These are phyloP conservation scores for Magnusiomyces magnusii DNA, from an alignment of 1,139 yeast species.

Conservation along the genomic window DNA sequence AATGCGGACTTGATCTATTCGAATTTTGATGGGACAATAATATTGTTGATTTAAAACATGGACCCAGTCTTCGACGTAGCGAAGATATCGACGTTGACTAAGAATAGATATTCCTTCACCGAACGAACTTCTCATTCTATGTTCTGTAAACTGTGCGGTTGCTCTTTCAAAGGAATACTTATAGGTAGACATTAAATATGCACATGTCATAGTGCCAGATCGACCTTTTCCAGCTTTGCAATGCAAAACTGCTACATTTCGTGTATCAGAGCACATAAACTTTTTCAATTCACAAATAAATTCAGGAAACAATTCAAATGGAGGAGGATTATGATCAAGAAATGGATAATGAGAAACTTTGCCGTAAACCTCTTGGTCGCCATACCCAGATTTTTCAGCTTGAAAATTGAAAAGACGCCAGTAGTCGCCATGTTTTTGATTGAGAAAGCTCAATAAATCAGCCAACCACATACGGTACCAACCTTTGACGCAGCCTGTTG, in stretches of 20 bases:
- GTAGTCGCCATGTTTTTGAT: slow-evolving; percentile 41
- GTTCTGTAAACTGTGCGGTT: slow-evolving; percentile 43
- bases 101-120: slow-evolving; percentile 65
- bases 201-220: slow-evolving; percentile 70
- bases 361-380: slow-evolving; percentile 36
- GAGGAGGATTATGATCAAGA: slow-evolving; percentile 75
- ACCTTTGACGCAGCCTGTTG: slow-evolving; percentile 38
- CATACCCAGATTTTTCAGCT: slow-evolving; percentile 46
- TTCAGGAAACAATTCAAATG: slow-evolving; percentile 43
- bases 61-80: slow-evolving; percentile 46
- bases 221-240: slow-evolving; percentile 93
- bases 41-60: slow-evolving; percentile 18
- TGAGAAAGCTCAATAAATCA: slow-evolving; percentile 47
- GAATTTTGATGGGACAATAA: slow-evolving; percentile 21
- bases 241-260: slow-evolving; percentile 63
- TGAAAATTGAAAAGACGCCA: slow-evolving; percentile 77
- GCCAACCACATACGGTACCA: slow-evolving; percentile 49
- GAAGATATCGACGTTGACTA: slow-evolving; percentile 61
- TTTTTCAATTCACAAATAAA: slow-evolving; percentile 42
- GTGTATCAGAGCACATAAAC: slow-evolving; percentile 33
- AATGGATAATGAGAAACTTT: slow-evolving; percentile 46
- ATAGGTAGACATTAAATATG: slow-evolving; percentile 51
- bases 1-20: slow-evolving; percentile 26
- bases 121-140: slow-evolving; percentile 50
- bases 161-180: slow-evolving; percentile 41